Evolutionary conservation across 306 rosid species (phyloP), one percentile per base, ranked within the genome.

Genomic region (Bauhinia variegata): DNA sequence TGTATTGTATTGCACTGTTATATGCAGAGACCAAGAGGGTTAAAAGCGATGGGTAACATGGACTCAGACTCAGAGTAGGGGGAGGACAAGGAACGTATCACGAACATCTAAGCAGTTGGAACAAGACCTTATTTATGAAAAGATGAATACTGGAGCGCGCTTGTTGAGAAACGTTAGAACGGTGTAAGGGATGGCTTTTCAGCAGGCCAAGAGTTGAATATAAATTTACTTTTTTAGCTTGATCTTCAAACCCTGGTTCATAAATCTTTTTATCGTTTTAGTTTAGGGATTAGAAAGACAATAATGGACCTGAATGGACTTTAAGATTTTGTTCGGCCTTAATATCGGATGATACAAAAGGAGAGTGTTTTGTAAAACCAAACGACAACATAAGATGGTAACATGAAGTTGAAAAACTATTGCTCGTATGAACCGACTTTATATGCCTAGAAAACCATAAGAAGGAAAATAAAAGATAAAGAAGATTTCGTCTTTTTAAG

Each of bases 1-100:
- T 60, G 54, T 16, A 16, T 6, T 23, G 1, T 23, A 23, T 23
- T 23, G n/a, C n/a, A n/a, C n/a, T n/a, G n/a, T 23, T 23, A 23
- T 73, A 42, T 75, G 88, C 87, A 92, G 96, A 92, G 91, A 74
- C 88, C 98, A 62, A 84, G 93, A 76, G 96, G 98, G 18, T 75
- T 92, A 61, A 89, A 87, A 82, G 98, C 98, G 41, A 92, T 92
- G 98, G 91, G 95, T 52, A 89, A 77, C 70, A 72, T 87, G 86
- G 96, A 89, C 2, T 86, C 96, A 0, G 96, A 89, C 39, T 89
- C 98, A 5, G 96, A 92, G 57, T 87, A 67, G 34, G 9, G 75
- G 87, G 38, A 62, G 49, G n/a, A n/a, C n/a, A n/a, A n/a, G n/a
- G n/a, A n/a, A n/a, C n/a, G n/a, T n/a, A n/a, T n/a, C n/a, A n/a